Conservation (phyloP, 208 protist genomes). For the Crithidia thermophila region DNA sequence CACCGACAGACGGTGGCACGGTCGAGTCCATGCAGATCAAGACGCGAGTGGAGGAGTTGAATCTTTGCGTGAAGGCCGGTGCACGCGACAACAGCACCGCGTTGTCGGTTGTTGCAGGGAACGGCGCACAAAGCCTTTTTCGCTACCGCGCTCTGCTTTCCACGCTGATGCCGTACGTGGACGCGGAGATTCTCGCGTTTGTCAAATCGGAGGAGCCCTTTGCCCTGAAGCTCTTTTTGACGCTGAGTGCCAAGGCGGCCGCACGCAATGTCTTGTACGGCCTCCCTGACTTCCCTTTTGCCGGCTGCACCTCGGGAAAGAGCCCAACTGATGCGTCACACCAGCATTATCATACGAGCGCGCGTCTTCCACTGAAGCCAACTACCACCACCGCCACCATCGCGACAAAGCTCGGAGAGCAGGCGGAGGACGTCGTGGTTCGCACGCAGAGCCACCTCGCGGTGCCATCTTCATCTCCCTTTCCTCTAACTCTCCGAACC, state of each 20-base stretch:
- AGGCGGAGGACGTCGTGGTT: too few relatives aligned
- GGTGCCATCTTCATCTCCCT: not conserved
- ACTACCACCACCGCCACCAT: too few relatives aligned
- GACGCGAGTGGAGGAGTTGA: not conserved
- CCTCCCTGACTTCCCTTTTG: not conserved
- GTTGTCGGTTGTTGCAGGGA: too few relatives aligned
- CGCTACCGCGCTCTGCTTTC: not conserved
- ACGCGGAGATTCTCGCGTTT: conserved; percentile 10
- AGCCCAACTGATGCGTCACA: too few relatives aligned
- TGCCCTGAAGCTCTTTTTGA: conserved; percentile 6
- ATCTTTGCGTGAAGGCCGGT: too few relatives aligned
- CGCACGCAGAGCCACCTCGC: too few relatives aligned
- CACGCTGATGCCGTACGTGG: conserved; percentile 25
- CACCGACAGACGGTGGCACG: not conserved
- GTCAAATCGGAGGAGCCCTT: not conserved
- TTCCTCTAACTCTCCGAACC: not conserved
- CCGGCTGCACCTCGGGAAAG: not conserved
- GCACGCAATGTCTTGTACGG: not conserved
- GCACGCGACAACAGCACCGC: too few relatives aligned
- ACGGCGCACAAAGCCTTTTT: not conserved
- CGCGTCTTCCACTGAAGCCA: too few relatives aligned
- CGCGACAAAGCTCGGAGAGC: too few relatives aligned
- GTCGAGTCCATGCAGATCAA: not conserved
- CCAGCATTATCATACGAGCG: too few relatives aligned
- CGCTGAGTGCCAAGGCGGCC: conserved; percentile 14